A percentile compares a stretch with the other conserved stretches of the same genome.
Evolutionary conservation across 768 basidiomycete species (phyloP).

Genomic region (Pleurotus sapidus): DNA sequence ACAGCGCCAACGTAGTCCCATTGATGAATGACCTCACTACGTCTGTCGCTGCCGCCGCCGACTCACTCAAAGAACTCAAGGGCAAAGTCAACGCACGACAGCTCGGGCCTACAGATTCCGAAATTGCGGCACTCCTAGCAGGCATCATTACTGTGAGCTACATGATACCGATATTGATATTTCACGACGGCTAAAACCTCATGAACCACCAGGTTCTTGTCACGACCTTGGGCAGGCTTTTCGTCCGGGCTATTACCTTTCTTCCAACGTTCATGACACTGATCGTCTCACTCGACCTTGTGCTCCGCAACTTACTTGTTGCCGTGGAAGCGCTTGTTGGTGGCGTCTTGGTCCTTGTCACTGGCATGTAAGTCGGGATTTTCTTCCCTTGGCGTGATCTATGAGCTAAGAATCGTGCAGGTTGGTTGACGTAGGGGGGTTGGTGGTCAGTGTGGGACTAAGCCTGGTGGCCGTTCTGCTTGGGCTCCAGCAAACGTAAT

Average conservation of each 20-base stretch:
- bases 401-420: too few species aligned
- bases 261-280: slow-evolving; percentile 21
- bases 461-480: too few species aligned
- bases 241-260: slow-evolving; percentile 15
- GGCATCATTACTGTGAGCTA: slow-evolving; percentile 19
- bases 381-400: too few species aligned
- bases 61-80: slow-evolving; percentile 15
- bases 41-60: slow-evolving; percentile 18
- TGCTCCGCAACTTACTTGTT: slow-evolving; percentile 20
- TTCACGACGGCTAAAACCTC: background rate
- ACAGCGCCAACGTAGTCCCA: slow-evolving; percentile 17
- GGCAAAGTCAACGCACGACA: slow-evolving; percentile 8
- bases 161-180: background rate
- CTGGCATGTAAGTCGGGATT: too few species aligned
- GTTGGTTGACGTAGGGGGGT: too few species aligned
- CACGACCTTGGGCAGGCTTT: slow-evolving; percentile 15
- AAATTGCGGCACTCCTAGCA: slow-evolving; percentile 23
- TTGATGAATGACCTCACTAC: slow-evolving; percentile 18
- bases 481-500: too few species aligned
- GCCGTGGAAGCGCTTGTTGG: slow-evolving; percentile 25
- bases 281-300: slow-evolving; percentile 20
- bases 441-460: too few species aligned
- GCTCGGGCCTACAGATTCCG: slow-evolving; percentile 20
- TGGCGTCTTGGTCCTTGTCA: slow-evolving; percentile 25
- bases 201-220: slow-evolving; percentile 15